These are phyloP conservation scores for Saturnispora dispora DNA, from an alignment of 805 yeast genomes.

Conservation along the genomic window DNA sequence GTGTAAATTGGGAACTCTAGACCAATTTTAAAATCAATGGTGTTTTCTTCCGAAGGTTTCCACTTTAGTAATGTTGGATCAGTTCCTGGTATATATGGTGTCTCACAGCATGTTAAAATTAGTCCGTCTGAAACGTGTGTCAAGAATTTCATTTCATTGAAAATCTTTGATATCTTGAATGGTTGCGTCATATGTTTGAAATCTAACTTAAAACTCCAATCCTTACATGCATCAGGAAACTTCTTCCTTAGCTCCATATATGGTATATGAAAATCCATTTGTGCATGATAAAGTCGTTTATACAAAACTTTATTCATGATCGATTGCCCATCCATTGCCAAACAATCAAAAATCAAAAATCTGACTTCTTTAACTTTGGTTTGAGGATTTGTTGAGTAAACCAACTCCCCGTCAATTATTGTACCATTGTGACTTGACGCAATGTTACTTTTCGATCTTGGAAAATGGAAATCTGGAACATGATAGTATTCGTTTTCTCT, in stretches of 20 bases:
- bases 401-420: constrained; percentile 89
- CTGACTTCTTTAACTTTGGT: constrained; percentile 57
- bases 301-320: constrained; percentile 64
- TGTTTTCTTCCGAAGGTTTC: constrained; percentile 95
- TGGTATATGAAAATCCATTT: constrained; percentile 74
- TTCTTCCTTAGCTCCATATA: constrained; percentile 58
- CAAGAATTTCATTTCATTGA: constrained; percentile 57
- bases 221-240: constrained; percentile 64
- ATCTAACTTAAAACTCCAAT: constrained; percentile 78
- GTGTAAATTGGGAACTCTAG: constrained; percentile 49
- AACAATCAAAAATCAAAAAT: constrained; percentile 84
- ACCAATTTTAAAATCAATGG: constrained; percentile 75
- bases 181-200: constrained; percentile 85
- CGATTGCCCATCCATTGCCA: constrained; percentile 69
- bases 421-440: constrained; percentile 75
- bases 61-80: constrained; percentile 82
- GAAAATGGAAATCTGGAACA: constrained; percentile 81
- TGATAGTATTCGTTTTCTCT: constrained; percentile 80
- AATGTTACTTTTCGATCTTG: constrained; percentile 39
- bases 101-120: constrained; percentile 82
- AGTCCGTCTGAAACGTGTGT: constrained; percentile 92
- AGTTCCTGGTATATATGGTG: constrained; percentile 84
- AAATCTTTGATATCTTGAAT: constrained; percentile 67
- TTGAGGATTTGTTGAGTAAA: constrained; percentile 49
- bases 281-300: constrained; percentile 79